Conservation (phyloP, 225 moss, liverwort and hornwort genomes). For the Takakia lepidozioides region DNA sequence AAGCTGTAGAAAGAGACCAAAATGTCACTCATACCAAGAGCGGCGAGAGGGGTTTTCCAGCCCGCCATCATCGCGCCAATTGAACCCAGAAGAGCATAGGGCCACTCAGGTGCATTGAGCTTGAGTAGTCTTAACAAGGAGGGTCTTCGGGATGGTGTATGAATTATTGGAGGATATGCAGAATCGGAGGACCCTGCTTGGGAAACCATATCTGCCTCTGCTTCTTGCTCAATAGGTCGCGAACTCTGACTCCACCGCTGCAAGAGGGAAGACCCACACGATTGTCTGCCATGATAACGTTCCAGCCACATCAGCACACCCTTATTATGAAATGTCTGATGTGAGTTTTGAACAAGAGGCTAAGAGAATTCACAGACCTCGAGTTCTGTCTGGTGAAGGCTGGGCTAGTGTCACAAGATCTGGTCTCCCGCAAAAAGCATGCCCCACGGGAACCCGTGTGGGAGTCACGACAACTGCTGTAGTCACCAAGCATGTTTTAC, state of each 20-base stretch:
- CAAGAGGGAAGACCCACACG: slow-evolving; percentile 21
- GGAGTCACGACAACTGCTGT: no score
- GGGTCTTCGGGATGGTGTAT: slow-evolving; percentile 17
- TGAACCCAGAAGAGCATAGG: slow-evolving; percentile 44
- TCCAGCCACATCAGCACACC: slow-evolving; percentile 5
- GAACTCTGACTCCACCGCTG: slow-evolving; percentile 23
- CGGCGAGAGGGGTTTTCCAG: slow-evolving; percentile 53
- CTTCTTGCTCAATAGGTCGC: slow-evolving; percentile 12
- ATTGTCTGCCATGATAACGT: slow-evolving; percentile 19
- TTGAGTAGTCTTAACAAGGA: slow-evolving; percentile 30
- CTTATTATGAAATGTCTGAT: no score
- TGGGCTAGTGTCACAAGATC: slow-evolving; percentile 34
- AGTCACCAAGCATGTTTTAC: no score
- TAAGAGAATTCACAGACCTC: slow-evolving; percentile 28
- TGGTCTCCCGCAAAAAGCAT: slow-evolving; percentile 24
- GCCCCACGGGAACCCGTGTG: slow-evolving; percentile 37
- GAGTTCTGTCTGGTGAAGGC: slow-evolving; percentile 32
- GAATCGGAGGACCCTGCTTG: slow-evolving; percentile 28
- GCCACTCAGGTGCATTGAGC: slow-evolving; percentile 48
- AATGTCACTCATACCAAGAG: slow-evolving; percentile 53
- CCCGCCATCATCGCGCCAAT: slow-evolving; percentile 46
- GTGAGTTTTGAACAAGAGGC: no score
- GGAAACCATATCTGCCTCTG: slow-evolving; percentile 23
- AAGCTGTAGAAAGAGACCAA: slow-evolving; percentile 53
- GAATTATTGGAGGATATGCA: slow-evolving; percentile 6